Conservation (phyloP, 1,139 yeast species). For the Wickerhamomyces sp. region DNA sequence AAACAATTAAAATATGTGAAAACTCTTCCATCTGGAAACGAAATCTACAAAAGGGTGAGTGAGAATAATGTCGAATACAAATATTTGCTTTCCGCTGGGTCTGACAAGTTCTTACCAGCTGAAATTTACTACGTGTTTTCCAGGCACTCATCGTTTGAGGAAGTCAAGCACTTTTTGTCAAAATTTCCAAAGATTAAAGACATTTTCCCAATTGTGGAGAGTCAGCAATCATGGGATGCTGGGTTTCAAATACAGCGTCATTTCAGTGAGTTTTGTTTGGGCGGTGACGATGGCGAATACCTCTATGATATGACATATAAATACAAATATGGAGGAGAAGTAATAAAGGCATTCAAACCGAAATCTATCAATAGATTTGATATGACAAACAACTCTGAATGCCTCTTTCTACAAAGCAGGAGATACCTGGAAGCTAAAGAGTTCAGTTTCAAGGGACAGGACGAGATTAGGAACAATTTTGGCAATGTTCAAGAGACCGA, state of each 20-base stretch:
- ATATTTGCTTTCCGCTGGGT: background rate
- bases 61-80: background rate
- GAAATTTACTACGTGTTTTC: constrained; percentile 1
- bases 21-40: background rate
- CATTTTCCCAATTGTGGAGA: background rate
- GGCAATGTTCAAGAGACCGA: no score
- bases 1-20: constrained; percentile 7
- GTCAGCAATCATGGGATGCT: background rate
- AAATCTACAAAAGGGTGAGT: background rate
- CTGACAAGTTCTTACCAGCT: background rate
- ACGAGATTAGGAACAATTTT: no score
- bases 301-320: background rate
- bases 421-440: background rate
- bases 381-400: background rate
- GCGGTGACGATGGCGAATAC: background rate
- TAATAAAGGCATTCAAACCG: background rate
- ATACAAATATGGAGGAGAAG: background rate
- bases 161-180: background rate
- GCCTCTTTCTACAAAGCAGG: background rate
- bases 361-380: background rate
- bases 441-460: constrained; percentile 1
- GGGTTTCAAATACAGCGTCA: background rate
- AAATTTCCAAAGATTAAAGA: background rate
- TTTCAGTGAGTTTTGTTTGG: background rate
- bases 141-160: background rate